Base-by-base conservation (phyloP, 257 asterid genomes). In the Cruciata laevipes region DNA sequence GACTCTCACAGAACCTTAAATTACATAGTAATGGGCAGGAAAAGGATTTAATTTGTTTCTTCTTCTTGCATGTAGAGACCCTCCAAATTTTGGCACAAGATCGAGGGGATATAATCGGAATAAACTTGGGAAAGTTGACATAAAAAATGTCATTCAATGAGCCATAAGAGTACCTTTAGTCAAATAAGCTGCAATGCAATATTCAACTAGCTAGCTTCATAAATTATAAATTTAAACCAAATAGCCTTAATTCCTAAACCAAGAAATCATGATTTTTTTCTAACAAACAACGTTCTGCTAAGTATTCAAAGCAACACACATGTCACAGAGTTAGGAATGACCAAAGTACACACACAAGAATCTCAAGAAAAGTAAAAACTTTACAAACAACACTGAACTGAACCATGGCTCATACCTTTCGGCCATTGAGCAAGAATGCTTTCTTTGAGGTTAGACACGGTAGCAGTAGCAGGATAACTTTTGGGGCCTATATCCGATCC, bases 401-500 rank as follows among this genome's bases (percentile, higher is more conserved):
- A 64, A 63, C 62, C 70, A 74, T 58, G 53, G 31, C 63, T 74
- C 79, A 64, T 76, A 89, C 98, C 98, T 87, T 87, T 85, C 69
- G 98, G 98, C 98, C 96, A 89, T 61, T 84, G 95, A 78, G 96
- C 83, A 67, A 89, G 81, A 69, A 91, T 79, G 75, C 79, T 89
- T 82, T 87, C 98, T 83, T 91, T 91, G 88, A 91, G 87, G 71
- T 83, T 83, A 14, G 86, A 82, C 44, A 91, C 84, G 76, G 83
- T 89, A n/a, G 95, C 80, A 35, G 95, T 83, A 52, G 71, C 77
- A 1, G 95, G 85, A 32, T 81, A 91, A 67, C 78, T 83, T 76
- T 76, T 87, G 6, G 96, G 96, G 57, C 98, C 96, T 9, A 91
- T 91, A 68, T 91, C 96, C 1, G 96, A 73, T 71, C 98, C 96